Percentiles rank a stretch among this genome's conserved stretches.
Conservation (phyloP, 1,139 yeast species). For the Pneumocystis carinii region DNA sequence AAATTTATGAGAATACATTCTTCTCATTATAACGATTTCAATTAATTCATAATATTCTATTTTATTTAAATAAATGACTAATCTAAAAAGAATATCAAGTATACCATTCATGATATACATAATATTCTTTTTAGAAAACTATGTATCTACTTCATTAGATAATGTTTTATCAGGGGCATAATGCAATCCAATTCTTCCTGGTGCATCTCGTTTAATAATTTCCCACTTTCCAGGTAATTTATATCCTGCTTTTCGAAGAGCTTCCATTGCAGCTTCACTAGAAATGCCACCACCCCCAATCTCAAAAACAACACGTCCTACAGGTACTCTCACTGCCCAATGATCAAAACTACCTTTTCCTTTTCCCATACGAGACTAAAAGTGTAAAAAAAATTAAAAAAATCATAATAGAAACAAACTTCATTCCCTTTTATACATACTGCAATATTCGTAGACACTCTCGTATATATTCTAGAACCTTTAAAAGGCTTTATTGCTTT, state of each 20-base stretch:
- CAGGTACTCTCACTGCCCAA: conserved; percentile 94
- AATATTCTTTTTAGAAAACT: neutral
- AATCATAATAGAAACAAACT: conserved; percentile 7
- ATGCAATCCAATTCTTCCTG: neutral
- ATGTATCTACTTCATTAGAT: neutral
- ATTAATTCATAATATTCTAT: neutral
- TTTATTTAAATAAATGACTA: neutral
- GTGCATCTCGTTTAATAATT: conserved; percentile 34
- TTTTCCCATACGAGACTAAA: conserved; percentile 90
- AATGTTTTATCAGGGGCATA: neutral
- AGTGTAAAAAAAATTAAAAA: neutral
- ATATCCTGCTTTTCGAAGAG: conserved; percentile 78
- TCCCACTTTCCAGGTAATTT: conserved; percentile 89
- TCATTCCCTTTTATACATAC: conserved; percentile 96
- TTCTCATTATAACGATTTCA: neutral
- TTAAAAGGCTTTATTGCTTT: conserved; percentile 41
- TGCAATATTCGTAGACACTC: conserved; percentile 73
- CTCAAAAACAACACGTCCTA: conserved; percentile 86
- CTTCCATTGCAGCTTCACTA: conserved; percentile 81
- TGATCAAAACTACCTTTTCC: conserved; percentile 97
- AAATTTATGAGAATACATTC: conserved; percentile 50
- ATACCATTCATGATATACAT: neutral
- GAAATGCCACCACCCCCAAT: conserved; percentile 65
- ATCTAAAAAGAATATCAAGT: neutral
- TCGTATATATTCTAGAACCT: conserved; percentile 57